These are phyloP conservation scores for Osmanthus fragrans DNA, from an alignment of 257 asterid genomes.

Conservation along the genomic window DNA sequence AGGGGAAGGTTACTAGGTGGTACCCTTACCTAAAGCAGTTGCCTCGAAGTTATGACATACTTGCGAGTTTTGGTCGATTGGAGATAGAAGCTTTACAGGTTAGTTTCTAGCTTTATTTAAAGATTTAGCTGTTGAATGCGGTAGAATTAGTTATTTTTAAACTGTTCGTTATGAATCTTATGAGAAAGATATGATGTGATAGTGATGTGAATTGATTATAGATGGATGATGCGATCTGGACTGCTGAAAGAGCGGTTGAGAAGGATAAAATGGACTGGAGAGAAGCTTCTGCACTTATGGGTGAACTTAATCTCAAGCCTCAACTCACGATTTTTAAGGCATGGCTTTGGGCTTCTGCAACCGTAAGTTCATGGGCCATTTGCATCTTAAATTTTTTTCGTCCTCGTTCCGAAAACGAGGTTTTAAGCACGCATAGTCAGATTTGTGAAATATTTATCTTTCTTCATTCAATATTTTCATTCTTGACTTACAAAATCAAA, in stretches of 20 bases:
- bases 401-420: not conserved
- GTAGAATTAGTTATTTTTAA: not conserved
- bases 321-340: conserved; percentile 56
- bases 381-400: not conserved
- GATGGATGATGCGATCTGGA: conserved; percentile 90
- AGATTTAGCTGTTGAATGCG: conserved; percentile 9
- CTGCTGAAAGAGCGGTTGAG: conserved; percentile 67
- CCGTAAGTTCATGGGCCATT: conserved; percentile 49
- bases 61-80: conserved; percentile 56
- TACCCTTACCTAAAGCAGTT: conserved; percentile 77
- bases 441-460: not conserved
- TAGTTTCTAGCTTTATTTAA: conserved; percentile 25
- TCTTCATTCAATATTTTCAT: conserved; percentile 2
- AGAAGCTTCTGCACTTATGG: conserved; percentile 51
- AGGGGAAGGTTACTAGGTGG: conserved; percentile 77
- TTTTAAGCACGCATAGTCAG: not conserved
- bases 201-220: conserved; percentile 37
- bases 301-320: conserved; percentile 63
- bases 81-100: conserved; percentile 90
- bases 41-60: conserved; percentile 74
- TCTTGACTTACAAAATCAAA: not conserved
- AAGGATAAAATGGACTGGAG: conserved; percentile 70
- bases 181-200: conserved; percentile 28
- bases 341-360: conserved; percentile 93
- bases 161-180: conserved; percentile 5